Evolutionary conservation across 139 green algal genomes (phyloP).

Genomic region (Spirogloea muscicola): DNA sequence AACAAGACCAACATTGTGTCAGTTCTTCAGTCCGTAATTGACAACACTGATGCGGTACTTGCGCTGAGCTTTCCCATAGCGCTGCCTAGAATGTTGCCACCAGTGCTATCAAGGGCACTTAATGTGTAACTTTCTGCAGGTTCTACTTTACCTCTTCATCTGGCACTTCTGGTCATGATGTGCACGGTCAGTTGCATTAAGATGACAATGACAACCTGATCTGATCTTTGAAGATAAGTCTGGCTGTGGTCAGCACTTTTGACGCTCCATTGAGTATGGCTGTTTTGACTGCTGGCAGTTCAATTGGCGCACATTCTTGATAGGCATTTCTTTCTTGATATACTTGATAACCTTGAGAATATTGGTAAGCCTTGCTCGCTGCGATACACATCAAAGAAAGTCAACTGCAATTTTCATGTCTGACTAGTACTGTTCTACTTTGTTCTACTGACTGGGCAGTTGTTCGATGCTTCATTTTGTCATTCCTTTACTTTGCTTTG

Average conservation of each 20-base stretch:
- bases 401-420: neutral
- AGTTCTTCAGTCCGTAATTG: conserved; percentile 10
- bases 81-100: neutral
- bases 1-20: conserved; percentile 41
- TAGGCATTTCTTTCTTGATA: conserved; percentile 23
- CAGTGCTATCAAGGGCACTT: too few species aligned
- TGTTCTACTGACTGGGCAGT: neutral
- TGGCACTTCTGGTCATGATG: too few species aligned
- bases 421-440: neutral
- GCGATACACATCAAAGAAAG: neutral
- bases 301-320: conserved; percentile 29
- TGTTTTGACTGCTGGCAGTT: conserved; percentile 18
- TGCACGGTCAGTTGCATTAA: too few species aligned
- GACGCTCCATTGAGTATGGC: neutral
- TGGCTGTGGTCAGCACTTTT: neutral
- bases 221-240: too few species aligned
- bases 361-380: neutral
- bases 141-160: too few species aligned
- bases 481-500: neutral
- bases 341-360: conserved; percentile 25
- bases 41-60: conserved; percentile 29
- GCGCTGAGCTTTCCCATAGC: neutral
- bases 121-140: too few species aligned
- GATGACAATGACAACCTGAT: too few species aligned
- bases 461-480: neutral